A percentile compares a stretch with the other conserved stretches of the same genome.
Conservation (phyloP, 371 early-diverging fungal genomes). For the Saksenaea vasiformis region DNA sequence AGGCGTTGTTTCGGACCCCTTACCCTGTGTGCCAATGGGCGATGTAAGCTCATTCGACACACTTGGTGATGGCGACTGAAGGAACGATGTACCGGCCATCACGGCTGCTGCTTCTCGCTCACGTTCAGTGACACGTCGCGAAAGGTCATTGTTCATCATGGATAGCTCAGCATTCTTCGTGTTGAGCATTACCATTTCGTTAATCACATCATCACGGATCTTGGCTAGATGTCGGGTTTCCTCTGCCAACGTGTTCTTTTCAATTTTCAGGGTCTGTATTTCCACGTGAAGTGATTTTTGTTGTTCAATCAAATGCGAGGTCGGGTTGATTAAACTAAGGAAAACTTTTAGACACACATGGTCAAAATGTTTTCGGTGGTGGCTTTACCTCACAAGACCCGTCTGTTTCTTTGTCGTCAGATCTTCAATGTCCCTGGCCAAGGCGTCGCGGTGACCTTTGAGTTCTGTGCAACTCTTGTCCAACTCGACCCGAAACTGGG, state of each 20-base stretch:
- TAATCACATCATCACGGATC: constrained; percentile 42
- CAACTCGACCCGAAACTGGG: constrained; percentile 33
- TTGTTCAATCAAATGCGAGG: constrained; percentile 18
- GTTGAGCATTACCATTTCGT: constrained; percentile 56
- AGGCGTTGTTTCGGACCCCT: constrained; percentile 14
- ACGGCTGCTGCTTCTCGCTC: constrained; percentile 32
- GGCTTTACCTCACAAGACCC: constrained; percentile 28
- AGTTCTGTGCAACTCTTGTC: constrained; percentile 43
- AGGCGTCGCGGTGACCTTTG: constrained; percentile 32
- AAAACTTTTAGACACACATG: neutral
- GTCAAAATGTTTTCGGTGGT: neutral
- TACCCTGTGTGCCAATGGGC: constrained; percentile 15
- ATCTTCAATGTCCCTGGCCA: constrained; percentile 32
- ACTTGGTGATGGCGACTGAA: constrained; percentile 26
- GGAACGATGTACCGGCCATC: constrained; percentile 25
- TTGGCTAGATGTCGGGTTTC: constrained; percentile 31
- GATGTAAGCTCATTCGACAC: constrained; percentile 22
- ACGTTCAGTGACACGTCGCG: constrained; percentile 40
- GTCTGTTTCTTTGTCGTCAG: constrained; percentile 25
- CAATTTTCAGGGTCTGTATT: constrained; percentile 31
- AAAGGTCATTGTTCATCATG: constrained; percentile 58
- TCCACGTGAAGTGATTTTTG: constrained; percentile 30
- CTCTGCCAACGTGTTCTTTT: constrained; percentile 25
- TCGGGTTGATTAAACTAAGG: constrained; percentile 14
- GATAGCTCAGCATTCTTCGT: constrained; percentile 57